phyloP scores from a whole-genome alignment of 371 early-diverging fungal genomes.

The Rhizopus sp. region DNA sequence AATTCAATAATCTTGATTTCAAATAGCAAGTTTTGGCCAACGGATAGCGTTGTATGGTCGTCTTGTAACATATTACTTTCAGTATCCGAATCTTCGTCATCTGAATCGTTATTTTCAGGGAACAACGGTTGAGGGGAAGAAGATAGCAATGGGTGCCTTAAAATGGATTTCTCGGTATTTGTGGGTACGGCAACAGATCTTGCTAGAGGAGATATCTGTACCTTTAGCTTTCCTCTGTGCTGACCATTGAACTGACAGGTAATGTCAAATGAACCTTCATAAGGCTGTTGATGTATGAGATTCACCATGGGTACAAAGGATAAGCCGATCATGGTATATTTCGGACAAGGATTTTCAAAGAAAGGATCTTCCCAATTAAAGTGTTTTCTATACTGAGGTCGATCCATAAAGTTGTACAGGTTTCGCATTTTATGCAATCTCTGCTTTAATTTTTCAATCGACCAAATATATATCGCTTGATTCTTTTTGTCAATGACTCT shows the following conservation, averaged over 20 bases:
- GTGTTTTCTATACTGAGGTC: slow-evolving; percentile 70
- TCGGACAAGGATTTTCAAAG: slow-evolving; percentile 66
- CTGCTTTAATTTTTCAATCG: slow-evolving; percentile 65
- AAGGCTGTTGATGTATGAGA: slow-evolving; percentile 52
- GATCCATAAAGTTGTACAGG: slow-evolving; percentile 73
- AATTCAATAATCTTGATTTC: slow-evolving; percentile 72
- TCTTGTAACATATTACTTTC: slow-evolving; percentile 6
- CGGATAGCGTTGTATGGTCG: slow-evolving; percentile 23
- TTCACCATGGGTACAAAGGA: slow-evolving; percentile 55
- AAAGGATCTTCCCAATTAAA: slow-evolving; percentile 81
- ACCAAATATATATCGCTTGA: slow-evolving; percentile 75
- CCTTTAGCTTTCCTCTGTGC: slow-evolving; percentile 47
- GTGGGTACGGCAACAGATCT: slow-evolving; percentile 23
- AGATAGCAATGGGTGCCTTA: background rate
- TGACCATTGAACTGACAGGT: slow-evolving; percentile 61
- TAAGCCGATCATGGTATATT: slow-evolving; percentile 68
- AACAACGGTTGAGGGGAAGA: slow-evolving; percentile 9
- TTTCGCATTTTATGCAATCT: slow-evolving; percentile 80
- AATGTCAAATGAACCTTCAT: slow-evolving; percentile 54
- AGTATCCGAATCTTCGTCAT: slow-evolving; percentile 9
- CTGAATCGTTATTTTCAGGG: slow-evolving; percentile 11
- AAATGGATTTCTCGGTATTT: background rate
- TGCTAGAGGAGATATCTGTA: slow-evolving; percentile 54
- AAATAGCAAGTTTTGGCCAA: slow-evolving; percentile 66
- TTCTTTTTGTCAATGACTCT: slow-evolving; percentile 75